phyloP scores from a whole-genome alignment of 176 grass and related monocot species.

The Phoenix roebelenii region DNA sequence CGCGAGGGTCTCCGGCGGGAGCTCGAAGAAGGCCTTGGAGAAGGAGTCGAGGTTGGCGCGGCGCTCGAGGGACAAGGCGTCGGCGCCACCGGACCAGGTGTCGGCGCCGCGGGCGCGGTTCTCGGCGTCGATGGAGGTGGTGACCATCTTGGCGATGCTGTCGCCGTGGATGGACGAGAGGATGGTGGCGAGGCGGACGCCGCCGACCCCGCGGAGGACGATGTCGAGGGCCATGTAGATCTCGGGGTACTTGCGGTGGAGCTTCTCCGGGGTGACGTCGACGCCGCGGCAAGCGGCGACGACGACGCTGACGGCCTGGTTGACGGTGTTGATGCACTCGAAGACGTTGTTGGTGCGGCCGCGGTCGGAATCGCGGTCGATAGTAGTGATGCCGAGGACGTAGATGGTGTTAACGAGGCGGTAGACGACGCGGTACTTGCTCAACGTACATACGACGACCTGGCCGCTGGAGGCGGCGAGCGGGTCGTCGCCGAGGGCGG shows the following conservation, averaged over 20 bases:
- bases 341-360: constrained; percentile 63
- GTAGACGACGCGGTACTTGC: constrained; percentile 91
- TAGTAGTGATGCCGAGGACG: constrained; percentile 85
- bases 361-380: constrained; percentile 47
- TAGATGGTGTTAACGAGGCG: constrained; percentile 97
- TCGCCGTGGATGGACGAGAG: constrained; percentile 96
- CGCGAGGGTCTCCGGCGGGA: constrained; percentile 75
- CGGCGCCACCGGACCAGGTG: constrained; percentile 43
- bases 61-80: constrained; percentile 53
- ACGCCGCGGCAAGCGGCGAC: constrained; percentile 86
- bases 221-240: constrained; percentile 96
- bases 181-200: constrained; percentile 81
- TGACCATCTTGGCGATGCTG: constrained; percentile 92
- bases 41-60: constrained; percentile 62
- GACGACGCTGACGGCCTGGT: constrained; percentile 81
- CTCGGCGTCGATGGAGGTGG: constrained; percentile 70
- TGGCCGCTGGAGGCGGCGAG: constrained; percentile 74
- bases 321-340: constrained; percentile 94
- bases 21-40: constrained; percentile 55
- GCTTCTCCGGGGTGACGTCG: constrained; percentile 86
- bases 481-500: constrained; percentile 77
- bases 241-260: constrained; percentile 94
- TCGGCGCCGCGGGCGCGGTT: constrained; percentile 70
- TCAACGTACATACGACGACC: too few species aligned
- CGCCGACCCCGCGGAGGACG: constrained; percentile 77